Base-by-base conservation (phyloP, 306 rosid species). In the Cicer chorassanicum region DNA sequence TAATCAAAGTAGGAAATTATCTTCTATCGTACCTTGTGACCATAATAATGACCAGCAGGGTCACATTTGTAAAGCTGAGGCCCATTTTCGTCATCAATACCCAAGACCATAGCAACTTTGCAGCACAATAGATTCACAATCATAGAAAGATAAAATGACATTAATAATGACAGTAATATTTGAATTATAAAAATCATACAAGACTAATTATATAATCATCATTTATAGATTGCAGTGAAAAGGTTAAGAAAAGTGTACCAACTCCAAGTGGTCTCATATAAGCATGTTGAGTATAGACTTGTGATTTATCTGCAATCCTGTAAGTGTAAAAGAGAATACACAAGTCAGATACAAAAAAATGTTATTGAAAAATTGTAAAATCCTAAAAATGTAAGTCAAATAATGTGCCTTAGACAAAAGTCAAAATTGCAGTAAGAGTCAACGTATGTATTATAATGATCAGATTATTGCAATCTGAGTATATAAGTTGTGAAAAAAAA, bases 261-360 rank as follows among this genome's bases (percentile, higher is more conserved):
- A 95, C 98, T 84, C 99, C 99, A 73, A 95, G 97, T 4, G 99
- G 99, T 83, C 99, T 90, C 99, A 95, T 95, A 68, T 95, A 95
- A 60, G 99, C 99, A 90, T 95, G 99, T 60, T 95, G 99, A 55
- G 99, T 95, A 83, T 95, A 95, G 85, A 95, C 87, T 79, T 95
- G 99, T 42, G 99, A 95, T 81, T 95, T 95, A 85, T 95, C 95
- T 38, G 98, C 98, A 77, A 92, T 92, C 99, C 99, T 95, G 83
- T 76, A 42, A 14, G 66, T 69, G 59, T 75, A 74, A 72, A 82
- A 82, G 44, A 51, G 36, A 66, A 60, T 68, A 49, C 43, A 77
- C 14, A 61, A 42, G 70, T 74, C 56, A 50, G 15, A 77, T 14
- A 62, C 64, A 61, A 70, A 53, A 8, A 34, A 36, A 46, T 38